These are phyloP conservation scores for Aspergillus candidus DNA, from an alignment of 2,329 filamentous ascomycete genomes.

Conservation along the genomic window DNA sequence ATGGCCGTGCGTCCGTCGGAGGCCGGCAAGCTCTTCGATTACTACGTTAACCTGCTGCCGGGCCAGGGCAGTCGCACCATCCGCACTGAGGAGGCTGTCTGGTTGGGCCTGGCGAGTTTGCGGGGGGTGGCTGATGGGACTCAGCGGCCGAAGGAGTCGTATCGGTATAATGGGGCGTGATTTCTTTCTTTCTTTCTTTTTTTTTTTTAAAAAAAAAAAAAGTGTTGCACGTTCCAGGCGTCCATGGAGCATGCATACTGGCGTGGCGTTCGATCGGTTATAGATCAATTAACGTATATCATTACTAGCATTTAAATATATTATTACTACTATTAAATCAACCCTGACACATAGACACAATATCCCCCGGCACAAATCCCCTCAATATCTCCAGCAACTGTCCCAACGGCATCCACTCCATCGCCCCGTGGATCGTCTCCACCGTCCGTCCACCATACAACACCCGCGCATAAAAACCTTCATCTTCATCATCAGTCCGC, in stretches of 20 bases:
- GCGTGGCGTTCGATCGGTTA: too few relatives aligned
- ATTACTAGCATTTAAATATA: too few relatives aligned
- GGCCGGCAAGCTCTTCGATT: conserved; percentile 69
- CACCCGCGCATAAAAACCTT: conserved; percentile 21
- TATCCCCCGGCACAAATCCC: too few relatives aligned
- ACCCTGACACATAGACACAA: too few relatives aligned
- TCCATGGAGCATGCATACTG: too few relatives aligned
- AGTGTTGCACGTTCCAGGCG: too few relatives aligned
- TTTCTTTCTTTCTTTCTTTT: too few relatives aligned
- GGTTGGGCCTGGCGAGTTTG: conserved; percentile 66
- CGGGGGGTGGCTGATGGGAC: conserved; percentile 46
- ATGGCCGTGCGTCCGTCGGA: conserved; percentile 60
- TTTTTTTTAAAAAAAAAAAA: too few relatives aligned
- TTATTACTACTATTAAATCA: too few relatives aligned
- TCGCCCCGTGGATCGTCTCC: conserved; percentile 23
- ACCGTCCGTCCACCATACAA: conserved; percentile 27
- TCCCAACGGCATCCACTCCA: conserved; percentile 26
- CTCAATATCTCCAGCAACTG: conserved; percentile 22
- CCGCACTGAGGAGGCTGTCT: conserved; percentile 75
- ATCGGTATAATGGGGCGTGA: background rate
- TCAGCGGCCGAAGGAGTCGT: conserved; percentile 7
- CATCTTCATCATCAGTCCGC: conserved; percentile 3
- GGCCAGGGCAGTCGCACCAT: conserved; percentile 78
- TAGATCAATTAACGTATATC: too few relatives aligned
- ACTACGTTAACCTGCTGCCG: conserved; percentile 76